Evolutionary conservation across 2,329 filamentous ascomycete genomes (phyloP).

Genomic region (Cadophora sp.): DNA sequence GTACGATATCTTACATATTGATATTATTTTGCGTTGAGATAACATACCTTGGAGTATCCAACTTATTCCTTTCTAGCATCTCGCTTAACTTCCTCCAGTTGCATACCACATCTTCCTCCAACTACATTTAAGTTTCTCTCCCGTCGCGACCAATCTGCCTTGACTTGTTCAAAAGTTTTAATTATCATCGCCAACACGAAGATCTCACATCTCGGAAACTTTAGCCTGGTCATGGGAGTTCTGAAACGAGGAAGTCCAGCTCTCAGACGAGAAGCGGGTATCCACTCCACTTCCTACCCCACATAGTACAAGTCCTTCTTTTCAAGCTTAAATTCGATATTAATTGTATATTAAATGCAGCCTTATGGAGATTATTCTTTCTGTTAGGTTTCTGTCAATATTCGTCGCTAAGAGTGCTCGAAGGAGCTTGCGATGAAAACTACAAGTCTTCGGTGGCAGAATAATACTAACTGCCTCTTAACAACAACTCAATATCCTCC

Average conservation of each 20-base stretch:
- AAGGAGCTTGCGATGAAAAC: too few relatives aligned
- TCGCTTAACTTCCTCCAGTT: background rate
- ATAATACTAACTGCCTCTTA: too few relatives aligned
- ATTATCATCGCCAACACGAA: background rate
- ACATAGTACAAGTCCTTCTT: slow-evolving; percentile 1
- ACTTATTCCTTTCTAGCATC: background rate
- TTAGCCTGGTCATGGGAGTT: background rate
- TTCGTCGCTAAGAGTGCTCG: too few relatives aligned
- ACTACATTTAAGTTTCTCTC: background rate
- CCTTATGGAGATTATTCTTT: background rate
- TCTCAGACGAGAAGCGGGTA: background rate
- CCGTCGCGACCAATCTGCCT: background rate
- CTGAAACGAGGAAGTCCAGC: background rate
- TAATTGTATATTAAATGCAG: background rate
- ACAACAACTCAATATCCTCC: too few relatives aligned
- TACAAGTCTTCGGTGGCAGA: too few relatives aligned
- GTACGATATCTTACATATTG: background rate
- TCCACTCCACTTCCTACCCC: background rate
- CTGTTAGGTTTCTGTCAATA: background rate
- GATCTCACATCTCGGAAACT: background rate
- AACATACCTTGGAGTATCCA: background rate
- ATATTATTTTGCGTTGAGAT: background rate
- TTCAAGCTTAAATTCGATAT: slow-evolving; percentile 2
- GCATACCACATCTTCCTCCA: too few relatives aligned
- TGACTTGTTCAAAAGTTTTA: background rate